Base-by-base conservation (phyloP, 371 early-diverging fungal species). In the Syncephalastrum racemosum region DNA sequence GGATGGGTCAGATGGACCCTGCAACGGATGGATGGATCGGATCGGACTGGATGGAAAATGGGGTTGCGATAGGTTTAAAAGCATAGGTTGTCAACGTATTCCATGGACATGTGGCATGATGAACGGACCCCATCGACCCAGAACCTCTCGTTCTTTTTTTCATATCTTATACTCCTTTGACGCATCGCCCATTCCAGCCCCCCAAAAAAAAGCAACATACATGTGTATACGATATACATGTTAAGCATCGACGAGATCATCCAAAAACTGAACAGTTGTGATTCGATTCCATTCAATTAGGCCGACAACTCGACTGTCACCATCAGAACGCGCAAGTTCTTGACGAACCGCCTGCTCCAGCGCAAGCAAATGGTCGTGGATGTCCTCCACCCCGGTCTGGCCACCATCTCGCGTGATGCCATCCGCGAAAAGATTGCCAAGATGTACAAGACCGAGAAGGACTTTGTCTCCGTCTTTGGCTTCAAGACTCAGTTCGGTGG, bases 301-400 rank as follows among this genome's bases (percentile, higher is more conserved):
- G 75, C 75, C 62, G 75, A 74, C 75, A 64, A 66, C 58, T 56
- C 79, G 71, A 77, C 84, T 72, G 93, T 90, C 76, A 98, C 96
- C 64, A 86, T 98, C 80, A 84, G 98, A 72, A 96, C 97, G 68
- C 90, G 95, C 81, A 95, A 97, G 87, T 97, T 96, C 91, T 83
- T 97, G 75, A 95, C 97, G 77, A 98, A 98, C 96, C 94, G 93
- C 73, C 89, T 98, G 71, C 92, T 98, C 61, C 90, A 91, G 81
- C 90, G 99, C 76, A 96, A 92, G 90, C 98, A 98, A 88, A 94
- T 97, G 93, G 92, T 96, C 53, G 86, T 98, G 55, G 98, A 98
- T 75, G 87, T 98, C 70, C 79, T 96, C 71, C 99, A 98, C 83
- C 97, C 98, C 59, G 91, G 90, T 50, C 87, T 85, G 59, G 86